Evolutionary conservation across 495 filamentous ascomycete species (phyloP), one percentile per base, ranked within the genome.

Genomic region (Tuber melanosporum): DNA sequence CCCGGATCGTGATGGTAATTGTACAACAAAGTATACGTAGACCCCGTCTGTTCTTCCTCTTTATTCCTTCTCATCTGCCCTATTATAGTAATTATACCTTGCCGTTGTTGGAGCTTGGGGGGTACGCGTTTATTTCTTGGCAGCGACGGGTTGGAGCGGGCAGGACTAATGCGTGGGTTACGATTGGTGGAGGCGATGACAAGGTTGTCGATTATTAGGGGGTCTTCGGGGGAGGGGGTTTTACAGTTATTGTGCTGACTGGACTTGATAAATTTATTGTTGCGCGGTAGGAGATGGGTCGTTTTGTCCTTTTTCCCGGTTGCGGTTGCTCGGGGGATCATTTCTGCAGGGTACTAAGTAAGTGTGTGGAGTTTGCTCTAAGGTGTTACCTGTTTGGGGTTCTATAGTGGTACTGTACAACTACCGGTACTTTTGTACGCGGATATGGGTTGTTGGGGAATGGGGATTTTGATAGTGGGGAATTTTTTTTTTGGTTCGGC

Each of bases 81-180:
- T n/a, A n/a, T n/a, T n/a, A n/a, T n/a, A n/a, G n/a, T n/a, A n/a
- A 9, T 19, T 26, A n/a, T 26, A n/a, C 7, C 9, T 12, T 3
- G 8, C 0, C 9, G 49, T 57, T 66, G 57, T 36, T 36, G n/a
- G 32, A 32, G 32, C 32, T 32, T 32, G 32, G 14, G 57, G 57
- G 57, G 57, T 66, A 66, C 57, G 57, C 57, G 57, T 66, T 66
- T 36, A 19, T 4, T 66, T 66, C 57, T 66, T 66, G 57, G 57
- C 57, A 1, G 26, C 26, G 4, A 32, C 42, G 26, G 26, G 1
- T 3, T 32, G 52, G 49, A 10, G n/a, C 57, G 7, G n/a, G 52
- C 26, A 12, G 32, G 26, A 32, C 32, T 32, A 32, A 36, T 66
- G 57, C 17, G 12, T 41, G 10, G 3, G 3, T 36, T 66, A n/a